Evolutionary conservation across 495 filamentous ascomycete species (phyloP).

Genomic region (Barbatosphaeria neglecta): DNA sequence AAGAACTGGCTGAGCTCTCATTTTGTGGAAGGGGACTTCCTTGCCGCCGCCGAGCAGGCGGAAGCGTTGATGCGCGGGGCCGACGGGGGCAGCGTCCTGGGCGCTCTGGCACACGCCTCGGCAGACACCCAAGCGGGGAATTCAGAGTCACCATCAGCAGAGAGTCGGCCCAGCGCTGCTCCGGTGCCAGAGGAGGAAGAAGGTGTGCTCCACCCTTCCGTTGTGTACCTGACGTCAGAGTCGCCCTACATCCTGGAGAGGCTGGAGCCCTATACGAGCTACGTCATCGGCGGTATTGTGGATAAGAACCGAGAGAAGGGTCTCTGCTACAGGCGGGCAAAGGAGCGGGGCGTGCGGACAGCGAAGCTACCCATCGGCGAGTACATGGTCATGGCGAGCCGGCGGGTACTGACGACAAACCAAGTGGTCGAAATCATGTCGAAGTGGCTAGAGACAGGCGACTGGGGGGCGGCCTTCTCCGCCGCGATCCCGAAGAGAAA

Average conservation of each 20-base stretch:
- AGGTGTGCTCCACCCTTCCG: slow-evolving; percentile 18
- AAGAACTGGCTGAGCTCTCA: slow-evolving; percentile 66
- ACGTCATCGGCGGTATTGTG: slow-evolving; percentile 89
- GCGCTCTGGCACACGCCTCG: slow-evolving; percentile 28
- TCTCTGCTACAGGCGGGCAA: slow-evolving; percentile 75
- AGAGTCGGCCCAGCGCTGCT: slow-evolving; percentile 5
- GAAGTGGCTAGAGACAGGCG: slow-evolving; percentile 72
- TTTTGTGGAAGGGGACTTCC: slow-evolving; percentile 60
- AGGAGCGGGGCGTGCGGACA: slow-evolving; percentile 62
- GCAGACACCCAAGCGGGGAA: background rate
- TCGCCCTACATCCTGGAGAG: slow-evolving; percentile 67
- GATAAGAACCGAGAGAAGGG: slow-evolving; percentile 94
- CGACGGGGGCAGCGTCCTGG: slow-evolving; percentile 40
- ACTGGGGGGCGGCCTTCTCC: slow-evolving; percentile 87
- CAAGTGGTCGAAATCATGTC: slow-evolving; percentile 96
- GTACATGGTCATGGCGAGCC: slow-evolving; percentile 76
- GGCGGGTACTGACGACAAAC: slow-evolving; percentile 78
- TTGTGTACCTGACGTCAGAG: slow-evolving; percentile 84
- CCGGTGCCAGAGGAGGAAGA: slow-evolving; percentile 21
- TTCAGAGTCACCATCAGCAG: background rate
- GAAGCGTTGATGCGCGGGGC: slow-evolving; percentile 45
- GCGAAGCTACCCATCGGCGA: slow-evolving; percentile 88
- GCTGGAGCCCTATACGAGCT: slow-evolving; percentile 73
- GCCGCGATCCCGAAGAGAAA: slow-evolving; percentile 76
- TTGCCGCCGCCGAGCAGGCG: slow-evolving; percentile 47